Evolutionary conservation across 805 yeast genomes (phyloP).

Genomic region (Yueomyces sinensis): DNA sequence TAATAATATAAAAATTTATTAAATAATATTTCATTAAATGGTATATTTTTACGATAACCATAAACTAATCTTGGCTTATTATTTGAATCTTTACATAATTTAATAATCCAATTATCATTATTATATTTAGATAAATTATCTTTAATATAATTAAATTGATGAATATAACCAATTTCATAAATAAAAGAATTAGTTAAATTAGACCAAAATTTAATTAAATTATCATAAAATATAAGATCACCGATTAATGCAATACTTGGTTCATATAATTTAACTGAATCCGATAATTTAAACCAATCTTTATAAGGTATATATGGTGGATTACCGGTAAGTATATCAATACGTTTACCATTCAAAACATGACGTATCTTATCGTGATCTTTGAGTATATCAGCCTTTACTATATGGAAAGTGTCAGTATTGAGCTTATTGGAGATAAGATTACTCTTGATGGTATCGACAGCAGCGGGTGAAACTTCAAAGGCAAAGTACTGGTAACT

Average conservation of each 20-base stretch:
- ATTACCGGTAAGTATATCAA: slow-evolving; percentile 60
- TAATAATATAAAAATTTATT: too few species aligned
- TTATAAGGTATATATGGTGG: slow-evolving; percentile 67
- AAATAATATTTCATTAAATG: background rate
- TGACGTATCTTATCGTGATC: background rate
- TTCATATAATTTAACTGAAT: slow-evolving; percentile 59
- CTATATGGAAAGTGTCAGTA: background rate
- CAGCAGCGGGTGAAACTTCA: slow-evolving; percentile 45
- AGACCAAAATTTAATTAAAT: slow-evolving; percentile 36
- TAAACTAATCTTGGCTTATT: slow-evolving; percentile 45
- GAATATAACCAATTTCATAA: slow-evolving; percentile 58
- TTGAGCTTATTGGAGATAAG: background rate
- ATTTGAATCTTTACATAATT: slow-evolving; percentile 36
- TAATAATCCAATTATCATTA: slow-evolving; percentile 43
- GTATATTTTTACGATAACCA: slow-evolving; percentile 36
- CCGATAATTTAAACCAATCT: slow-evolving; percentile 32
- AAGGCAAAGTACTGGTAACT: slow-evolving; percentile 25
- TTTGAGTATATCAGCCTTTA: background rate
- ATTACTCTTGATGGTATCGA: slow-evolving; percentile 38
- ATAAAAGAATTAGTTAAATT: slow-evolving; percentile 39
- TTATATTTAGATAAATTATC: slow-evolving; percentile 6
- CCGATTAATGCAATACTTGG: slow-evolving; percentile 76
- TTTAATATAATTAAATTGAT: slow-evolving; percentile 39
- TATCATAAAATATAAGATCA: slow-evolving; percentile 52
- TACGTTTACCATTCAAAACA: slow-evolving; percentile 2